phyloP scores from a whole-genome alignment of 352 stramenopile species.

The Phytopythium oedochilum region DNA sequence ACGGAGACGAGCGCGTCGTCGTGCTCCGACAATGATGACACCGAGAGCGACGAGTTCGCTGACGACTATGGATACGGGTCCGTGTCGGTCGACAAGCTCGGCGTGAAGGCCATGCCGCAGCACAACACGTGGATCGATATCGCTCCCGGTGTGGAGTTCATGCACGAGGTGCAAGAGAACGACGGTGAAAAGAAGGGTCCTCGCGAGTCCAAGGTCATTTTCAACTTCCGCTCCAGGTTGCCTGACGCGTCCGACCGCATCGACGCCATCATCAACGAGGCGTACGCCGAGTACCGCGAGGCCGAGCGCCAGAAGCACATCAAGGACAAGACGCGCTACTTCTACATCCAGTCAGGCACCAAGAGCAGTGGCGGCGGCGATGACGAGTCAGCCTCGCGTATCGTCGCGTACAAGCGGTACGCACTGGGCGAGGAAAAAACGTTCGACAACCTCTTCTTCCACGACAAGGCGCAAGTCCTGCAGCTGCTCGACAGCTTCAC shows the following conservation, averaged over 20 bases:
- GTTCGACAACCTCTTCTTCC: constrained; percentile 87
- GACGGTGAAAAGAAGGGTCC: constrained; percentile 20
- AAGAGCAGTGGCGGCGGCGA: no score
- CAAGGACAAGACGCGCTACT: constrained; percentile 38
- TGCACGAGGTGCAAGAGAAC: constrained; percentile 17
- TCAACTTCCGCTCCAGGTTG: no score
- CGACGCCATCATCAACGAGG: constrained; percentile 26
- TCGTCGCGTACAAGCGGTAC: constrained; percentile 61
- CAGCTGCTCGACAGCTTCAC: constrained; percentile 75
- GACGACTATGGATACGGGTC: no score
- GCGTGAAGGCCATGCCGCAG: no score
- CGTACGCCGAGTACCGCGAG: constrained; percentile 32
- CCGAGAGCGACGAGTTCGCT: no score
- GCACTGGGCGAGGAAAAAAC: constrained; percentile 82
- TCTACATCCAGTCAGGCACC: constrained; percentile 27
- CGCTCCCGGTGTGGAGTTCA: no score
- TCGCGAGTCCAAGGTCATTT: constrained; percentile 19
- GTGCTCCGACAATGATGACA: no score
- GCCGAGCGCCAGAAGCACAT: constrained; percentile 22
- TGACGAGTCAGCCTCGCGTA: no score
- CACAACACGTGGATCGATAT: no score
- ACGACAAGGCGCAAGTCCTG: constrained; percentile 69
- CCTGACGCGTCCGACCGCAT: constrained; percentile 30
- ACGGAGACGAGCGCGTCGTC: no score
- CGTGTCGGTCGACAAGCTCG: no score